Evolutionary conservation across 1,139 yeast genomes (phyloP).

Genomic region (Kodamaea fungicola): DNA sequence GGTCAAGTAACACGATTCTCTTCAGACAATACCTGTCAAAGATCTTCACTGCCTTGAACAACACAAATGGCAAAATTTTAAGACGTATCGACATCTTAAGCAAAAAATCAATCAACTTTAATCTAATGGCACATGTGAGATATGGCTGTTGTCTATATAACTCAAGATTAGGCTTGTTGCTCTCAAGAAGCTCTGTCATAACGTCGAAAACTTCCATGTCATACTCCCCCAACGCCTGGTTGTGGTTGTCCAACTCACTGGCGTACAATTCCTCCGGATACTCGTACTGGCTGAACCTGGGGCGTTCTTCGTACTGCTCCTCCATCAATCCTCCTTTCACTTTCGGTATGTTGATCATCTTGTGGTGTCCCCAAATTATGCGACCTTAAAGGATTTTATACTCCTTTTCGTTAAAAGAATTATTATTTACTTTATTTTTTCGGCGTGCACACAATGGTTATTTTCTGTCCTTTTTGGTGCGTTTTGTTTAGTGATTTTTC

Average conservation of each 20-base stretch:
- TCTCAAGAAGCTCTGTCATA: conserved; percentile 29
- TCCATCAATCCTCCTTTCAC: not conserved
- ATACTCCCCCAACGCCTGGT: conserved; percentile 47
- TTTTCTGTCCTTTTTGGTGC: not conserved
- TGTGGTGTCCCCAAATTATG: not conserved
- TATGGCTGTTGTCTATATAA: conserved; percentile 65
- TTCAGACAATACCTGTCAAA: conserved; percentile 68
- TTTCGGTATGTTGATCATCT: conserved; percentile 1
- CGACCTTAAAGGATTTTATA: not conserved
- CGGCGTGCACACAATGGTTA: not conserved
- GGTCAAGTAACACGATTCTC: conserved; percentile 58
- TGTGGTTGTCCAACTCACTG: conserved; percentile 48
- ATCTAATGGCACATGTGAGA: conserved; percentile 47
- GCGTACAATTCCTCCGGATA: conserved; percentile 52
- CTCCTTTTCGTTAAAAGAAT: not conserved
- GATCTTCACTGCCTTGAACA: conserved; percentile 53
- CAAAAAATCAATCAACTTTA: conserved; percentile 53
- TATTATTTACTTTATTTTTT: not conserved
- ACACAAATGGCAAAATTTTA: conserved; percentile 58
- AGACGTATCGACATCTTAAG: conserved; percentile 57
- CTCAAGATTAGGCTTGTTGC: conserved; percentile 47
- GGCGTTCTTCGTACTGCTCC: not conserved
- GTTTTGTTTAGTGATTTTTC: too few species aligned
- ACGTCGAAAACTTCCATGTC: conserved; percentile 46
- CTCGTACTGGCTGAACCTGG: conserved; percentile 28